Conservation (phyloP, 2,329 filamentous ascomycete genomes). For the Diaporthe humulicola region DNA sequence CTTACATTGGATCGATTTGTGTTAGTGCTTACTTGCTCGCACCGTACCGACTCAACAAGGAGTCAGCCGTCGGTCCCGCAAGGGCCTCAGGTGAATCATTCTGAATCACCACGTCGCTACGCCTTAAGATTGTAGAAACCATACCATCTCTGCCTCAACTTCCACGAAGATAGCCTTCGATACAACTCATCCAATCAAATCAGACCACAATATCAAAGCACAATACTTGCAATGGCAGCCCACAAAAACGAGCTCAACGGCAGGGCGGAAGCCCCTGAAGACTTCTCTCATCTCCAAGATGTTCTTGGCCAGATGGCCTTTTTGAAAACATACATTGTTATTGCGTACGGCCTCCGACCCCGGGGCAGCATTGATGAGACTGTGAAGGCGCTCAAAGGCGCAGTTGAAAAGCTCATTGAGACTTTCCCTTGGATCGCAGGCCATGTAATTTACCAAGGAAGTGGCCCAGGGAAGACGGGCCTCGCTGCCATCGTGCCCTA, state of each 20-base stretch:
- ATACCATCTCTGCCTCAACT: background rate
- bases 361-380: background rate
- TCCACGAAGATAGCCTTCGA: background rate
- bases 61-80: background rate
- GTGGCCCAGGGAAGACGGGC: conserved; percentile 23
- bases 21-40: background rate
- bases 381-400: background rate
- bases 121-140: background rate
- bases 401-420: conserved; percentile 24
- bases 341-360: conserved; percentile 11
- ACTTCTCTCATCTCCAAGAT: conserved; percentile 34
- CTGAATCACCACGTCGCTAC: background rate
- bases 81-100: background rate
- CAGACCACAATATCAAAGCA: too few species aligned
- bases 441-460: conserved; percentile 34
- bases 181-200: background rate
- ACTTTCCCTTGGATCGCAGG: conserved; percentile 34
- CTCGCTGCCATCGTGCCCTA: conserved; percentile 33
- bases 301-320: conserved; percentile 35
- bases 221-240: background rate
- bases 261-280: background rate
- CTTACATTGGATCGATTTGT: conserved; percentile 3
- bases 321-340: conserved; percentile 35
- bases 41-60: background rate
- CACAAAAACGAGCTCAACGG: background rate